Base-by-base conservation (phyloP, 2,329 filamentous ascomycete genomes). In the Periconia digitata region DNA sequence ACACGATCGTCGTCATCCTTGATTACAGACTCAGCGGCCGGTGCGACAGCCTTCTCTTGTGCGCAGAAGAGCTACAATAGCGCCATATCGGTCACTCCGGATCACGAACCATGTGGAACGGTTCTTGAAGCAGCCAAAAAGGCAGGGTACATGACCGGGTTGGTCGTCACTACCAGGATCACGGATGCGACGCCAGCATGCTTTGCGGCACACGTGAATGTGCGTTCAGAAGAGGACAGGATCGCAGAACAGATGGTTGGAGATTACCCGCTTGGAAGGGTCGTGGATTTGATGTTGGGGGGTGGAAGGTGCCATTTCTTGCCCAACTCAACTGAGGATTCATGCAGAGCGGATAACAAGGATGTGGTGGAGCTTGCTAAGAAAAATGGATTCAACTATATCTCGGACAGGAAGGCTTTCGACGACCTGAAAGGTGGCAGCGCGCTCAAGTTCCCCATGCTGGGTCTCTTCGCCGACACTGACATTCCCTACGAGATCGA, bases 181-280 rank as follows among this genome's bases (percentile, higher is more conserved):
- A 96, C 94, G 3, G 94, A 99, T 75, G 94, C 94, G 3, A 99
- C 94, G 1, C 94, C 94, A 0, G 94, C 94, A 1, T 95, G 90
- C 72, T 99, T 99, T 70, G 91, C 90, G 3, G 85, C 89, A 40
- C 94, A 97, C 67, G 94, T 91, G 15, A 85, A 90, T 54, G 77
- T 84, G 55, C 84, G 94, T 42, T 76, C 79, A 51, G 89, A 95
- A 74, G 89, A 95, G 70, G 92, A 97, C 70, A 82, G 87, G 43
- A 96, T 99, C 63, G 94, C 94, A 1, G 80, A 92, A 63, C 94
- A 99, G 70, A 88, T 97, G 77, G 78, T 96, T 40, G 94, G 94
- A 32, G 84, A 92, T 54, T 88, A 95, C 40, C 88, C 90, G 1
- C 78, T 99, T 12, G 92, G 92, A 8, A 83, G 90, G 23, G 85